phyloP scores from a whole-genome alignment of 306 rosid genomes.

The Vigna hirtella region DNA sequence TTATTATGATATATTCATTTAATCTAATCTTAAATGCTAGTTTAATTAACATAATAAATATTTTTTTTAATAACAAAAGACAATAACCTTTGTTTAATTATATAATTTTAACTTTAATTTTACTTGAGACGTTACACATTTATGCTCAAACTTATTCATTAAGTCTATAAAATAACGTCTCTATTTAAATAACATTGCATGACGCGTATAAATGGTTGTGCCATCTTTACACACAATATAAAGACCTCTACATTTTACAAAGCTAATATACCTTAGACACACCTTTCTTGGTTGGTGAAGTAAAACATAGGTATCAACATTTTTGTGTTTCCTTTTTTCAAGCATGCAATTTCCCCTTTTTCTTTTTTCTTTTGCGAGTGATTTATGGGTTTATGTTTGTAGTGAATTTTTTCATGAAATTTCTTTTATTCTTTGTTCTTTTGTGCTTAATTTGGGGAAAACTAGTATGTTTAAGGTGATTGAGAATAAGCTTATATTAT shows the following conservation, averaged over 20 bases:
- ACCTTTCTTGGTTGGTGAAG: neutral
- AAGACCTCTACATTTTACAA: neutral
- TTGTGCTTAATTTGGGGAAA: neutral
- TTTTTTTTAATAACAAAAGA: too few relatives aligned
- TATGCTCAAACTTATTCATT: neutral
- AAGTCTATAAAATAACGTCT: neutral
- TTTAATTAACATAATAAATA: too few relatives aligned
- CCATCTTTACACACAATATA: neutral
- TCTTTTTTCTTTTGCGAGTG: neutral
- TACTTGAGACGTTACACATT: neutral
- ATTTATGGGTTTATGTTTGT: neutral
- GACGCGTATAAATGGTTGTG: neutral
- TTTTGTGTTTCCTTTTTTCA: neutral
- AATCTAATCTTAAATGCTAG: too few relatives aligned
- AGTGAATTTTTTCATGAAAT: neutral
- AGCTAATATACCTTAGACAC: neutral
- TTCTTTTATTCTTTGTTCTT: neutral
- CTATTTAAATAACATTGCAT: neutral
- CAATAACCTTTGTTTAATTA: too few relatives aligned
- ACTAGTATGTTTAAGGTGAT: neutral
- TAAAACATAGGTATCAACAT: neutral
- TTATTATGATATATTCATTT: too few relatives aligned
- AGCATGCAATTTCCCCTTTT: neutral
- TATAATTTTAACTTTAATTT: too few relatives aligned
- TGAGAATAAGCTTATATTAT: neutral